Percentiles rank a stretch among this genome's conserved stretches.
These are phyloP conservation scores for Lactarius akahatsu DNA, from an alignment of 768 basidiomycete genomes.

Conservation along the genomic window DNA sequence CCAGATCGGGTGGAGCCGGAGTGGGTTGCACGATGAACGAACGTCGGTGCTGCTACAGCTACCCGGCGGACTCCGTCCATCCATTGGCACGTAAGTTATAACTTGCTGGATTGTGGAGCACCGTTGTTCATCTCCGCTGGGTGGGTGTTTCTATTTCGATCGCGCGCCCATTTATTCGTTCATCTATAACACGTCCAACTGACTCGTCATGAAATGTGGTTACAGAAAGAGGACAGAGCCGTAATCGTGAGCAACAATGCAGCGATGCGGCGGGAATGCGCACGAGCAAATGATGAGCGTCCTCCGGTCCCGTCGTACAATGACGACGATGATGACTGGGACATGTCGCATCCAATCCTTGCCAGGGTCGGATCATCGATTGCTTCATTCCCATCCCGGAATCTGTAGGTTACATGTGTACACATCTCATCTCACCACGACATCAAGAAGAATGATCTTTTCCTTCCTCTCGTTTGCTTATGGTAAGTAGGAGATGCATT, in stretches of 20 bases:
- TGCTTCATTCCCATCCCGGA: background rate
- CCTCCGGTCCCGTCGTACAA: background rate
- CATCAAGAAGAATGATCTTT: background rate
- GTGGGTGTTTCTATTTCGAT: background rate
- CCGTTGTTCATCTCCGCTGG: background rate
- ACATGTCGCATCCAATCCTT: background rate
- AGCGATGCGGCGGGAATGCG: background rate
- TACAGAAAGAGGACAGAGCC: background rate
- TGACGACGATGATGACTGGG: background rate
- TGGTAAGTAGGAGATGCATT: conserved; percentile 1
- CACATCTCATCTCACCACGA: background rate
- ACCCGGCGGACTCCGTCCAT: background rate
- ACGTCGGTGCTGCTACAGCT: background rate
- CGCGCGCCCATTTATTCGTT: background rate
- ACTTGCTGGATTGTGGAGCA: background rate
- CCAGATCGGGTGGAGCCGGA: background rate
- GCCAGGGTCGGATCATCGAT: background rate
- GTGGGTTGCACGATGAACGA: background rate
- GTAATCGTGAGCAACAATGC: background rate
- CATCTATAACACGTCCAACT: background rate
- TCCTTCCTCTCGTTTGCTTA: background rate
- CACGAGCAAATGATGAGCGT: background rate
- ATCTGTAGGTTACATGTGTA: background rate
- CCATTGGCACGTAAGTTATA: background rate
- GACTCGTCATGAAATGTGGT: background rate